phyloP scores from a whole-genome alignment of 176 grass and related monocot genomes.

The Elaeis guineensis region DNA sequence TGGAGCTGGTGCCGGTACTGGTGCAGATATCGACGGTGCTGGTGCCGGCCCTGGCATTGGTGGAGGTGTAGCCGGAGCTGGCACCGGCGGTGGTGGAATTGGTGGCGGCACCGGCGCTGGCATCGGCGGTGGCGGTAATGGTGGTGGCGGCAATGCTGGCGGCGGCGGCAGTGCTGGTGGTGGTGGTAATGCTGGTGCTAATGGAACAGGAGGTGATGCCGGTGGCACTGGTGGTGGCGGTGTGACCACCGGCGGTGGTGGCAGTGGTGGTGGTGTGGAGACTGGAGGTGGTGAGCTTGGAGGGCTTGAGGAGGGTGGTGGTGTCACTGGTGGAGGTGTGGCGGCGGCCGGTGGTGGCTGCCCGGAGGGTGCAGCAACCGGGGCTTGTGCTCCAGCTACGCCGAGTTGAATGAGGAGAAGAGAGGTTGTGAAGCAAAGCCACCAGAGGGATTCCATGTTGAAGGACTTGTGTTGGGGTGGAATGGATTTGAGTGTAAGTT shows the following conservation, averaged over 20 bases:
- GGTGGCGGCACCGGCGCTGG: constrained; percentile 9
- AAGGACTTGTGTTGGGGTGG: neutral
- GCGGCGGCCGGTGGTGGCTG: constrained; percentile 11
- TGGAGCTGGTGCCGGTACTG: constrained; percentile 46
- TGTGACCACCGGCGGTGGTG: neutral
- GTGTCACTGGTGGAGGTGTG: neutral
- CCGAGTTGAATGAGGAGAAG: constrained; percentile 5
- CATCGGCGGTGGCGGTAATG: neutral
- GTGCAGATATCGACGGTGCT: neutral
- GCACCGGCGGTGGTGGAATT: constrained; percentile 14
- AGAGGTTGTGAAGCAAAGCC: too few species aligned
- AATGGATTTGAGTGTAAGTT: neutral
- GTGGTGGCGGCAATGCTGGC: neutral
- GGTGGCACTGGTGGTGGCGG: constrained; percentile 22
- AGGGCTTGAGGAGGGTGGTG: too few species aligned
- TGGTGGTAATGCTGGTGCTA: neutral
- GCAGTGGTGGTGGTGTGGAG: constrained; percentile 1
- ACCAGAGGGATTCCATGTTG: constrained; percentile 9
- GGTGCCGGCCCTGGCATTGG: constrained; percentile 8
- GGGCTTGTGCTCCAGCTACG: constrained; percentile 25
- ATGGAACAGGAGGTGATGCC: neutral
- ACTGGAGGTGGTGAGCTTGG: neutral
- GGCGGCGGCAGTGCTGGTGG: constrained; percentile 7
- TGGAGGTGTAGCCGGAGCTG: constrained; percentile 6
- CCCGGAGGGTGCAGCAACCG: constrained; percentile 11